A percentile compares a stretch with the other conserved stretches of the same genome.
phyloP scores from a whole-genome alignment of 179 eudicot genomes.

The Sideroxylon spinosum region DNA sequence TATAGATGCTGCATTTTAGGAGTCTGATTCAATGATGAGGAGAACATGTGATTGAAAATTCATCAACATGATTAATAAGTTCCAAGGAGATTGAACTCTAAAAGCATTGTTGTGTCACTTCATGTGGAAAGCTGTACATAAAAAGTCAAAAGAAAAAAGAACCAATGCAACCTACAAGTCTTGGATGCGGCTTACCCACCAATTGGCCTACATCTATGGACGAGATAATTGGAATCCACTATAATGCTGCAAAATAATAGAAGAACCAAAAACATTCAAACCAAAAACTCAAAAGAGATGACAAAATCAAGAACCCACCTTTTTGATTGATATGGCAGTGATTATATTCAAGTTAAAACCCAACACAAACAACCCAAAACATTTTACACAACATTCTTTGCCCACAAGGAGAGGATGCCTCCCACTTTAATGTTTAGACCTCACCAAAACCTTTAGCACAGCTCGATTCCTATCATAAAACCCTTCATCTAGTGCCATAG shows the following conservation, averaged over 20 bases:
- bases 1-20: constrained; percentile 1
- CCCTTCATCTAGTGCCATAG: no score
- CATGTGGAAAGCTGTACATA: neutral
- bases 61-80: no score
- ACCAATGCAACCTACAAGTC: neutral
- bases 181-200: neutral
- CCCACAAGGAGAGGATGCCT: no score
- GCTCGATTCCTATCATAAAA: no score
- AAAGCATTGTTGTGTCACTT: neutral
- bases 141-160: neutral
- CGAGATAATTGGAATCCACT: neutral
- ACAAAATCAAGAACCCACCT: no score
- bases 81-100: neutral
- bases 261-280: neutral
- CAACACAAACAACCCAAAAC: no score
- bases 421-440: no score
- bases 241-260: neutral
- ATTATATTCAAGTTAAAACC: no score
- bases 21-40: neutral
- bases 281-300: neutral
- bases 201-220: neutral
- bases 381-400: no score
- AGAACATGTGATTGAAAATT: no score
- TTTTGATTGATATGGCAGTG: no score
- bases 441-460: no score